These are phyloP conservation scores for Bryum argenteum DNA, from an alignment of 225 moss, liverwort and hornwort species.

Conservation along the genomic window DNA sequence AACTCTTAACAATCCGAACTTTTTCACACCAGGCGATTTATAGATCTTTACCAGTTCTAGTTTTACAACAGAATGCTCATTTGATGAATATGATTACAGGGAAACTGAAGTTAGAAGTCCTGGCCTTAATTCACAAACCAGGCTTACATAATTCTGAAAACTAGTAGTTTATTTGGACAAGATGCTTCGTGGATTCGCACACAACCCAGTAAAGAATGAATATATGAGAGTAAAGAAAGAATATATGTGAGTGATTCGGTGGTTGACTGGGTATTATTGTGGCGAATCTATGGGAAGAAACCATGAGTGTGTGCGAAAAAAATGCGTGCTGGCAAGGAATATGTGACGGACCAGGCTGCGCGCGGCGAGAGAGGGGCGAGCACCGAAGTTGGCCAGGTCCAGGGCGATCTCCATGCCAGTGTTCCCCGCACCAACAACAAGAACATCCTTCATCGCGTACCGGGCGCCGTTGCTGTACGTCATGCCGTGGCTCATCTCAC, in stretches of 20 bases:
- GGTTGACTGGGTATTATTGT: not conserved
- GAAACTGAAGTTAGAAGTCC: too few species aligned
- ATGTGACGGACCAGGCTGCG: slow-evolving; percentile 41
- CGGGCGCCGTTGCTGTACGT: slow-evolving; percentile 67
- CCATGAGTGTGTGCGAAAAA: too few species aligned
- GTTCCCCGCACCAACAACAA: slow-evolving; percentile 89
- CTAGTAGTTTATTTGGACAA: not conserved
- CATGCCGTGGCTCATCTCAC: slow-evolving; percentile 65
- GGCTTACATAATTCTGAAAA: not conserved
- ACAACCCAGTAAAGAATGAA: not conserved
- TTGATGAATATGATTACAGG: too few species aligned
- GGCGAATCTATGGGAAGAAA: not conserved
- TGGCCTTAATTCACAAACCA: too few species aligned
- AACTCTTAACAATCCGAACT: not conserved
- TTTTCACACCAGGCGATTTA: not conserved
- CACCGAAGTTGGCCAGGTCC: slow-evolving; percentile 71
- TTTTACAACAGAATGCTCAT: not conserved
- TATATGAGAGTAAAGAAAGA: not conserved
- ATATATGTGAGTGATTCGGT: not conserved
- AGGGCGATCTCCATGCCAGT: slow-evolving; percentile 94
- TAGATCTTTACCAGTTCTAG: not conserved
- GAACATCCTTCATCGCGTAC: slow-evolving; percentile 58
- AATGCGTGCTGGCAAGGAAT: too few species aligned
- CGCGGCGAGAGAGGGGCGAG: slow-evolving; percentile 67
- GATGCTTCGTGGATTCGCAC: not conserved